Evolutionary conservation across 257 asterid species (phyloP).

Genomic region (Solanum pinnatisectum): DNA sequence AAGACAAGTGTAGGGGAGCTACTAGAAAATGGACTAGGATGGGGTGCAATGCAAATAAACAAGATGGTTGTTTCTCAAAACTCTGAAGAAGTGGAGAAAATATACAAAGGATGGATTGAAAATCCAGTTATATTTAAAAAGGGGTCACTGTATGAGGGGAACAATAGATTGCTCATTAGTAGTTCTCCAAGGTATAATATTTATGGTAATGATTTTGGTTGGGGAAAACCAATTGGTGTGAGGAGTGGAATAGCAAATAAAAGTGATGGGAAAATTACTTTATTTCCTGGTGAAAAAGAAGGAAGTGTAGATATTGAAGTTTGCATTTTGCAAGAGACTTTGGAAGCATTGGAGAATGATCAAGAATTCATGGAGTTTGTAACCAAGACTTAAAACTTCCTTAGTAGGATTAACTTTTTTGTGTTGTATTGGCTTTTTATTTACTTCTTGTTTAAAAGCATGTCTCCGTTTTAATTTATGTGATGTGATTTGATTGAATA

Average conservation of each 20-base stretch:
- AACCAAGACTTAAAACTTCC: background rate
- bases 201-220: conserved; percentile 19
- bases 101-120: conserved; percentile 18
- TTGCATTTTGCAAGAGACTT: conserved; percentile 19
- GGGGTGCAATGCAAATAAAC: conserved; percentile 38
- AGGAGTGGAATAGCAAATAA: conserved; percentile 35
- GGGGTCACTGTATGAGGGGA: background rate
- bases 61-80: background rate
- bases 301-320: conserved; percentile 25
- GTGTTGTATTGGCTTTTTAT: too few relatives aligned
- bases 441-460: too few relatives aligned
- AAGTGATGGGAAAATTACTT: conserved; percentile 27
- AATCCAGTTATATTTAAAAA: conserved; percentile 10
- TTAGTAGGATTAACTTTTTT: too few relatives aligned
- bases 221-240: conserved; percentile 31
- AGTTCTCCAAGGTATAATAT: conserved; percentile 41
- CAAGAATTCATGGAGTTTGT: conserved; percentile 21
- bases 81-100: conserved; percentile 8
- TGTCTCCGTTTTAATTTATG: too few relatives aligned
- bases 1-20: conserved; percentile 7
- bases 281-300: conserved; percentile 13
- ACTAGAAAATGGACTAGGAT: conserved; percentile 22
- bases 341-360: conserved; percentile 21
- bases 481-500: too few relatives aligned
- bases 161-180: conserved; percentile 4